Percentiles rank a stretch among this genome's conserved stretches.
Conservation (phyloP, 83 land plant genomes). For the Thuja plicata region DNA sequence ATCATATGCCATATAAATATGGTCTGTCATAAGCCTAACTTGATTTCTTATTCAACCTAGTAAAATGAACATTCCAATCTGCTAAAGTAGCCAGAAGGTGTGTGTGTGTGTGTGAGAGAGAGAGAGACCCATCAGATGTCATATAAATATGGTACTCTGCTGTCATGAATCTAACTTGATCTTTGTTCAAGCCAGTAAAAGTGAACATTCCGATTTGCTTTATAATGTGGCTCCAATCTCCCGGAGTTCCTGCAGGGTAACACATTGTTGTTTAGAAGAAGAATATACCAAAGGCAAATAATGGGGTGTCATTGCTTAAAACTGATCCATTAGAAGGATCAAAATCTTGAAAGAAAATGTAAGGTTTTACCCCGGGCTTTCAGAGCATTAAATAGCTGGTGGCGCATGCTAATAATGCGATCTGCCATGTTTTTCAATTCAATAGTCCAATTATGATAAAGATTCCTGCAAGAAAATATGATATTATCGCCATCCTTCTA, state of each 20-base stretch:
- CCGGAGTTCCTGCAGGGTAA: conserved; percentile 80
- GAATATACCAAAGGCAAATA: neutral
- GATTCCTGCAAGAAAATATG: conserved; percentile 33
- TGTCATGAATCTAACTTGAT: conserved; percentile 92
- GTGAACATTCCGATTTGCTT: conserved; percentile 99
- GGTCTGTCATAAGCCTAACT: too few relatives aligned
- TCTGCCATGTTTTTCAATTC: conserved; percentile 98
- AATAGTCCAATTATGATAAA: conserved; percentile 86
- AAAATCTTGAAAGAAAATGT: neutral
- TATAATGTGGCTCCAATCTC: conserved; percentile 96
- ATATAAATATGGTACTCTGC: conserved; percentile 92
- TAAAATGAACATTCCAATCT: too few relatives aligned
- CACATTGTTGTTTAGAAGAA: neutral
- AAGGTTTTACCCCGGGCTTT: conserved; percentile 58
- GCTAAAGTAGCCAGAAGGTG: too few relatives aligned
- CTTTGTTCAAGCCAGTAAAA: conserved; percentile 86
- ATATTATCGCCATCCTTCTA: neutral
- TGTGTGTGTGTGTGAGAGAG: neutral
- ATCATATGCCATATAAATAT: neutral
- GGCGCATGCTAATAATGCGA: conserved; percentile 91
- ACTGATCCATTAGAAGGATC: neutral
- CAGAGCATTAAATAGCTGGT: conserved; percentile 81
- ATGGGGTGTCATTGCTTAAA: too few relatives aligned
- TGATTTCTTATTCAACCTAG: too few relatives aligned
- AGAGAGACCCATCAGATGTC: conserved; percentile 90